Conservation (phyloP, 2,329 filamentous ascomycete species). For the Beauveria pseudobassiana region DNA sequence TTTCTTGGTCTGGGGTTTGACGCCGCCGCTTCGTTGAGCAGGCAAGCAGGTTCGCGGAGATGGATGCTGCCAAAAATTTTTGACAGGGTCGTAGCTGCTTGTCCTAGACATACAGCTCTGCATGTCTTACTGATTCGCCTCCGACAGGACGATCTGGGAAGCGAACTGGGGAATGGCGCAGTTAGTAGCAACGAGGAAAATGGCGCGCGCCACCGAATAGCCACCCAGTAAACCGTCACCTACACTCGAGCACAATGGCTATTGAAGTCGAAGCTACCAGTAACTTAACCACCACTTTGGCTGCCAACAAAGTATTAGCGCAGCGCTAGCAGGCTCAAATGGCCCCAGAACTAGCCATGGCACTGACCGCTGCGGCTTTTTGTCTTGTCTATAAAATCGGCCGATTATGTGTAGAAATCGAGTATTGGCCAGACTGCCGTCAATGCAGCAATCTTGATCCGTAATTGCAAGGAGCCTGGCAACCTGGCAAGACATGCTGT, state of each 20-base stretch:
- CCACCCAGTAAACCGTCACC: not conserved
- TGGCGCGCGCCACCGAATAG: slow-evolving; percentile 1
- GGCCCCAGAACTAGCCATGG: not conserved
- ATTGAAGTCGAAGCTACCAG: not conserved
- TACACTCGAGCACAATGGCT: not conserved
- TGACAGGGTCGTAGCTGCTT: slow-evolving; percentile 16
- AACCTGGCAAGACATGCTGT: not conserved
- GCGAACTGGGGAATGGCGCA: not conserved
- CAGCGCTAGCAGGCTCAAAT: not conserved
- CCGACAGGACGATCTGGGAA: slow-evolving; percentile 27
- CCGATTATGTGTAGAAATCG: not conserved
- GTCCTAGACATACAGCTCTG: slow-evolving; percentile 27
- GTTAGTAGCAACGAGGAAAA: not conserved
- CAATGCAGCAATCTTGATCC: not conserved
- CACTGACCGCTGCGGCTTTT: not conserved
- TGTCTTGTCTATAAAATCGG: not conserved
- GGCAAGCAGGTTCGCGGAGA: not conserved
- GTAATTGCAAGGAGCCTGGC: slow-evolving; percentile 4
- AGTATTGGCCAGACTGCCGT: not conserved
- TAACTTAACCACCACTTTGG: not conserved
- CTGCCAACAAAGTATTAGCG: not conserved
- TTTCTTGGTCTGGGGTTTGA: not conserved
- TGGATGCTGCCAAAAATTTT: not conserved
- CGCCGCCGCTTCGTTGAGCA: not conserved
- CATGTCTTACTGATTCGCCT: slow-evolving; percentile 29